phyloP scores from a whole-genome alignment of 2,329 filamentous ascomycete genomes.

The Domatiomyces globalis region DNA sequence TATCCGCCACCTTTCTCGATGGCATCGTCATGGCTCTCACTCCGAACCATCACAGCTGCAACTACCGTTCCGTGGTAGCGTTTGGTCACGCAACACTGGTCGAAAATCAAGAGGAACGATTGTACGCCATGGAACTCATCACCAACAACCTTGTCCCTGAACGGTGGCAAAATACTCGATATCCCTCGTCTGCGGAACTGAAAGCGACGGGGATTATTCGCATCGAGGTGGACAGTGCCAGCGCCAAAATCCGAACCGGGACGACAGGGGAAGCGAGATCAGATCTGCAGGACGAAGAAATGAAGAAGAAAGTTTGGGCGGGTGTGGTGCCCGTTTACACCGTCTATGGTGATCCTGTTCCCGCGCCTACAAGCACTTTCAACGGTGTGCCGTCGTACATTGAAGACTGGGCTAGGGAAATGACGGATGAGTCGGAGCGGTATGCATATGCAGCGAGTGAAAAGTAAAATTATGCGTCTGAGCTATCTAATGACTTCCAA shows the following conservation, averaged over 20 bases:
- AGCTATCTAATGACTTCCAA: not conserved
- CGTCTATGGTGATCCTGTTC: not conserved
- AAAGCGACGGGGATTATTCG: not conserved
- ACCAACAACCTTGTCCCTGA: slow-evolving; percentile 58
- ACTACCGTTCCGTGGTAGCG: slow-evolving; percentile 66
- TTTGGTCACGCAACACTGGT: slow-evolving; percentile 61
- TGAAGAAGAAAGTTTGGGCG: slow-evolving; percentile 19
- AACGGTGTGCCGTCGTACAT: not conserved
- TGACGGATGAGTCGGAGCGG: not conserved
- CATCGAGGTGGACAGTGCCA: not conserved
- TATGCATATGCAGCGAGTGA: not conserved
- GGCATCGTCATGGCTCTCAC: slow-evolving; percentile 66
- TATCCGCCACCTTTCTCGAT: slow-evolving; percentile 61
- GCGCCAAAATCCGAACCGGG: not conserved
- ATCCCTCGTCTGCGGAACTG: not conserved
- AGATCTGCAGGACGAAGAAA: slow-evolving; percentile 63
- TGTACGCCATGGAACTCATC: slow-evolving; percentile 64
- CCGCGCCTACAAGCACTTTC: not conserved
- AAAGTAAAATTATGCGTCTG: not conserved
- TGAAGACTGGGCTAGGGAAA: not conserved
- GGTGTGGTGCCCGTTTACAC: not conserved
- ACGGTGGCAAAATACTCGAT: slow-evolving; percentile 55
- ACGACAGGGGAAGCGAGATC: slow-evolving; percentile 59
- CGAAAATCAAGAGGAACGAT: slow-evolving; percentile 51
- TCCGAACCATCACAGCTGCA: slow-evolving; percentile 68